phyloP scores from a whole-genome alignment of 345 rosid genomes.

The Passiflora organensis region DNA sequence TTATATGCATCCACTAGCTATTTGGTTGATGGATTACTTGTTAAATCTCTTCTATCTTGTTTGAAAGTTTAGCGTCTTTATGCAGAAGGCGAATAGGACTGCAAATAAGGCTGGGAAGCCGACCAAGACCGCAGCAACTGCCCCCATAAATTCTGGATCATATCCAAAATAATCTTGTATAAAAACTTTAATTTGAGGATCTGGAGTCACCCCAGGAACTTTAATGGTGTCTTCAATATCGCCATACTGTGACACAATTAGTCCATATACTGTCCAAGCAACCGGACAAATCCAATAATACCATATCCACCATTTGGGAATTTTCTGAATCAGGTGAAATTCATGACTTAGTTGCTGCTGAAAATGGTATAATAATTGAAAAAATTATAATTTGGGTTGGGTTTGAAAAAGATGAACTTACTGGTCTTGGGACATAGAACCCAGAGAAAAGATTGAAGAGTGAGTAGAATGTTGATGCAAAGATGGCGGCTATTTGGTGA shows the following conservation, averaged over 20 bases:
- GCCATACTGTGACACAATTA: constrained; percentile 54
- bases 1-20: too few species aligned
- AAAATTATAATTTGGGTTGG: neutral
- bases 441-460: constrained; percentile 27
- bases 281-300: constrained; percentile 23
- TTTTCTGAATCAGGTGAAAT: constrained; percentile 8
- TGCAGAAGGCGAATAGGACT: constrained; percentile 59
- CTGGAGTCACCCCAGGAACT: constrained; percentile 30
- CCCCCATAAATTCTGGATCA: constrained; percentile 52
- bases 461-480: constrained; percentile 17
- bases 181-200: constrained; percentile 33
- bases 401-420: neutral
- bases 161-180: constrained; percentile 50
- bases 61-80: constrained; percentile 65
- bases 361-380: neutral
- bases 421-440: constrained; percentile 26
- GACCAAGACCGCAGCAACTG: constrained; percentile 52
- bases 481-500: constrained; percentile 2
- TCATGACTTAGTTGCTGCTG: neutral
- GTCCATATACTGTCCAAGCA: constrained; percentile 55
- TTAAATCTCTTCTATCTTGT: constrained; percentile 27
- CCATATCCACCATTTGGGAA: constrained; percentile 30
- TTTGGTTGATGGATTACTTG: too few species aligned
- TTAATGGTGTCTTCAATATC: constrained; percentile 36
- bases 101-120: constrained; percentile 56